Evolutionary conservation across 306 rosid genomes (phyloP), one percentile per base, ranked within the genome.

Genomic region (Cucurbita moschata): DNA sequence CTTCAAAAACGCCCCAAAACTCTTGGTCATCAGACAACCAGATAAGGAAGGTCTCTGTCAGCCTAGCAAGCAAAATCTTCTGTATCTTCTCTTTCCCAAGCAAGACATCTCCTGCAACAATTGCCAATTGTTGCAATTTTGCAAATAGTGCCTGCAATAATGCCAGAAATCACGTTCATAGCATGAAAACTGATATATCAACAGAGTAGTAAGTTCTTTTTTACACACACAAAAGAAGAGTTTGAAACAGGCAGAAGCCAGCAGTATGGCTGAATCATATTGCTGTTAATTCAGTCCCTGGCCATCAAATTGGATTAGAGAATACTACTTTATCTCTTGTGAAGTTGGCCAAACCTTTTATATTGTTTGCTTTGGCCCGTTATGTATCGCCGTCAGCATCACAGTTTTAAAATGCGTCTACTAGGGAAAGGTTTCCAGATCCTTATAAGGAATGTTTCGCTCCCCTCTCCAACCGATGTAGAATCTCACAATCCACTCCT

Each of bases 11-110:
- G 14, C 84, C 86, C 99, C 97, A 94, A 83, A 94, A 91, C 79
- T 94, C 99, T 80, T 94, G 99, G 63, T 91, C 99, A 77, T 88
- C 96, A 15, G 96, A 89, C 82, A 94, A 76, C 99, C 99, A 94
- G 84, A 94, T 94, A 65, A 94, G 85, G 78, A 94, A 91, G 23
- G 99, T 94, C 90, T 94, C 99, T 11, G 99, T 94, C 63, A 94
- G 80, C 83, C 99, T 86, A 44, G 99, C 99, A 71, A 94, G 96
- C 85, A 94, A 87, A 82, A 86, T 88, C 79, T 94, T 94, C 82
- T 94, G 97, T 79, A 94, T 86, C 81, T 88, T 91, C 35, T 94
- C 96, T 82, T 83, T 94, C 78, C 96, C 99, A 71, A 78, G 90
- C 71, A 94, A 83, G 44, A 94, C 99, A 82, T 94, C 97, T 66